Conservation (phyloP, 108 stramenopile species). For the Skeletonema marinoi region DNA sequence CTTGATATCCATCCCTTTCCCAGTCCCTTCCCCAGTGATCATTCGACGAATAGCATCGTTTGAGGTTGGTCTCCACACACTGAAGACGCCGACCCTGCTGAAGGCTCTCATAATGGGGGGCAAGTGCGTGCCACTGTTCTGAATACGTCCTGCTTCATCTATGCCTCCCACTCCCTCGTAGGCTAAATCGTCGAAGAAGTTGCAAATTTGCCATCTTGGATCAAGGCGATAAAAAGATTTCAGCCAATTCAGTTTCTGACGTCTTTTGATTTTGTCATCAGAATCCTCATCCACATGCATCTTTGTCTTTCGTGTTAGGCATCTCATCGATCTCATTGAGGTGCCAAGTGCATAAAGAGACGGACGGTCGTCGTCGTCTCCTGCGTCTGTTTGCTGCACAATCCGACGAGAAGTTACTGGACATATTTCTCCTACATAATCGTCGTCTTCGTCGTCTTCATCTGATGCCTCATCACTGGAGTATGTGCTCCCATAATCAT, state of each 20-base stretch:
- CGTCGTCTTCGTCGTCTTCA: too few species aligned
- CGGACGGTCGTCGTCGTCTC: not conserved
- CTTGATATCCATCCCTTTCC: too few species aligned
- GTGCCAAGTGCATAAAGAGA: not conserved
- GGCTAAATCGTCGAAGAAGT: too few species aligned
- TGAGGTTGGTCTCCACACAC: not conserved
- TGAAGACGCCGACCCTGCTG: not conserved
- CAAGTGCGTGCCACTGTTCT: not conserved
- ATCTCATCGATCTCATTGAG: not conserved
- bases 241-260: constrained; percentile 18
- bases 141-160: not conserved
- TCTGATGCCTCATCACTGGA: too few species aligned
- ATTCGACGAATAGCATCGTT: too few species aligned
- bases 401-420: too few species aligned
- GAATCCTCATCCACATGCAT: not conserved
- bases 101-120: not conserved
- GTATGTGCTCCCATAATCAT: not conserved
- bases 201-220: constrained; percentile 45
- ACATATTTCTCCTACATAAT: too few species aligned
- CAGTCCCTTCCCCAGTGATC: too few species aligned
- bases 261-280: not conserved
- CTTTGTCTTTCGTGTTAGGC: not conserved
- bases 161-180: not conserved
- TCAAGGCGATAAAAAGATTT: constrained; percentile 29
- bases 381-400: not conserved